Percentiles rank a stretch among this genome's conserved stretches.
Evolutionary conservation across 352 stramenopile species (phyloP).

Genomic region (Phytophthora boehmeriae): DNA sequence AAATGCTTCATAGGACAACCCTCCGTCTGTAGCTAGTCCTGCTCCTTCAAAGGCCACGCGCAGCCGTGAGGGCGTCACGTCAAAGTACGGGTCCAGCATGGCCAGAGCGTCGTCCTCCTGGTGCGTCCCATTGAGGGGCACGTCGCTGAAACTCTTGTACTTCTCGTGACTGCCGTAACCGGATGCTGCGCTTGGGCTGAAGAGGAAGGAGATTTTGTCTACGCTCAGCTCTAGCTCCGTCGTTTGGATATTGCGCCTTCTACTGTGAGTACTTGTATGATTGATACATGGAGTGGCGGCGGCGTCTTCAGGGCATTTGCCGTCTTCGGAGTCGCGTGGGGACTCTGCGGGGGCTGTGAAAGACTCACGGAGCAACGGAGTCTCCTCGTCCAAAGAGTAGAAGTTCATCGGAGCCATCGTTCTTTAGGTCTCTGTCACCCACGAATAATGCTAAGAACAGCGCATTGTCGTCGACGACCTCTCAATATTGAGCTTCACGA

Average conservation of each 20-base stretch:
- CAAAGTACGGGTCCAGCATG: slow-evolving; percentile 88
- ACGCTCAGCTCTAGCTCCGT: slow-evolving; percentile 78
- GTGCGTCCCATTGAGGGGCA: slow-evolving; percentile 38
- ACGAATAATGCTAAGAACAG: neutral
- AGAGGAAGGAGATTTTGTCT: slow-evolving; percentile 85
- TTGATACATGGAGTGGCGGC: no score
- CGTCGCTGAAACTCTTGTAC: slow-evolving; percentile 57
- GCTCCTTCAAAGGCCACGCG: slow-evolving; percentile 76
- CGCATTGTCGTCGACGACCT: neutral
- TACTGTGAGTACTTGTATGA: neutral
- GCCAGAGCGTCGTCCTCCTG: slow-evolving; percentile 73
- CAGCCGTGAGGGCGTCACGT: slow-evolving; percentile 77
- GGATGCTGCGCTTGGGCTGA: slow-evolving; percentile 57
- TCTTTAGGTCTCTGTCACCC: slow-evolving; percentile 1
- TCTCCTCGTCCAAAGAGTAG: slow-evolving; percentile 40
- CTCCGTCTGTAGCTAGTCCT: slow-evolving; percentile 49
- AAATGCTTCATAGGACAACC: slow-evolving; percentile 64
- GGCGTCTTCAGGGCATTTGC: slow-evolving; percentile 11
- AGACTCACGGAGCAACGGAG: slow-evolving; percentile 29
- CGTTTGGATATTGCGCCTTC: slow-evolving; percentile 32
- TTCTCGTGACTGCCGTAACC: slow-evolving; percentile 24
- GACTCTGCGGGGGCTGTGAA: slow-evolving; percentile 14
- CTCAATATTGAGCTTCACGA: neutral
- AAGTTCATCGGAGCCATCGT: slow-evolving; percentile 29
- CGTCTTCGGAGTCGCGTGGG: slow-evolving; percentile 25